Evolutionary conservation across 805 yeast species (phyloP), one percentile per base, ranked within the genome.

Genomic region (Candida nanaspora): DNA sequence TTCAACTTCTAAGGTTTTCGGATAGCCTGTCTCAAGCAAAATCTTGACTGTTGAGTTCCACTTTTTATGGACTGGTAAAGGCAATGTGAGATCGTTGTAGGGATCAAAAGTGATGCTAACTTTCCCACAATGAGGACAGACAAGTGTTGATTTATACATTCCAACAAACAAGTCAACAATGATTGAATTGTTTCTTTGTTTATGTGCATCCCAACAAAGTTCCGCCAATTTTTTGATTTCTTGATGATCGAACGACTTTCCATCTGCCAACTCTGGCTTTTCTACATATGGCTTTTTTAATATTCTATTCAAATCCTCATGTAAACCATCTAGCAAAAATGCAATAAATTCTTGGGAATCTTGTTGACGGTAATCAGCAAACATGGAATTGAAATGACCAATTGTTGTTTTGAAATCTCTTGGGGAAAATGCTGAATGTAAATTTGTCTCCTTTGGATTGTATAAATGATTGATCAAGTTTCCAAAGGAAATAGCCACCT

Each of bases 301-400:
- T 23, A 91, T 81, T 41, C 96, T 69, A 55, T 93, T 93, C 47
- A 91, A 68, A 61, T 91, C 98, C 59, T 91, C 97, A 56, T 91
- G 97, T 29, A 91, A 65, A 2, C 93, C 88, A 61, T 91, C 96
- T 22, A 91, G 66, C 26, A 91, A 60, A 69, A 85, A 91, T 25
- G 94, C 89, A 38, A 88, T 70, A 54, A 91, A 83, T 56, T 91
- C 98, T 57, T 89, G 96, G 2, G 96, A 85, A 56, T 91, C 98
- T 54, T 91, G 97, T 57, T 91, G 97, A 43, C 76, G 78, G 49
- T 80, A 82, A 2, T 86, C 94, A 0, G 81, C 74, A 64, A 88
- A 91, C 70, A 82, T 74, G 1, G 82, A 73, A 31, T 88, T 84
- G 53, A 74, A 84, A 45, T 80, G 73, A 0, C 97, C 98, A 27